Base-by-base conservation (phyloP, 2,329 filamentous ascomycete species). In the Colletotrichum viniferum region DNA sequence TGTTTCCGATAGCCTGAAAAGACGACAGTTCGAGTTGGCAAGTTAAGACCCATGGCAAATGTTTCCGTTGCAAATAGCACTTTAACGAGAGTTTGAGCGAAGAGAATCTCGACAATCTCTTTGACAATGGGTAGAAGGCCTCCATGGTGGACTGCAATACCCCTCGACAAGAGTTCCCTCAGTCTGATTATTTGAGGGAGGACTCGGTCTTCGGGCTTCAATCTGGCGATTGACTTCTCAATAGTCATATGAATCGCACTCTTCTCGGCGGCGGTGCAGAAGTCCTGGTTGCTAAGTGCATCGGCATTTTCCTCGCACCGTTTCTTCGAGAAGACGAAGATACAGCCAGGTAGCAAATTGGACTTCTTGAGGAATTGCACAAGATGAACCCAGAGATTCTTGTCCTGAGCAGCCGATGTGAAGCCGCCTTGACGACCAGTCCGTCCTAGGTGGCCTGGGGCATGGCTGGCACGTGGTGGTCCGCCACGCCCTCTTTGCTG, bases 241-340 rank as follows among this genome's bases (percentile, higher is more conserved):
- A 99, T 96, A 43, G 96, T 96, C 94, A 98, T 98, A 83, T 99
- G 96, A 73, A 98, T 97, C 61, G 95, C 93, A 80, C 97, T 99
- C 89, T 98, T 98, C 86, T 99, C 97, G 4, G 93, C 90, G 1
- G 96, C 95, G 7, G 94, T 98, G 82, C 94, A 97, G 81, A 98
- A 98, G 81, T 99, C 97, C 78, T 98, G 93, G 81, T 98, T 98
- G 77, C 95, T 96, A 26, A 99, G 88, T 0, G 97, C 96, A 82
- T 98, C 95, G 1, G 97, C 97, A 82, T 98, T 99, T 82, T 98
- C 96, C 84, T 99, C 97, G 80, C 97, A 98, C 68, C 97, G 90
- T 85, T 97, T 98, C 87, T 98, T 99, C 4, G 97, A 99, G 84
- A 99, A 99, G 71, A 99, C 96, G 82, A 99, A 99, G 78, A 99